A percentile compares a stretch with the other conserved stretches of the same genome.
phyloP scores from a whole-genome alignment of 2,329 filamentous ascomycete genomes.

The Trichoderma hamatum region DNA sequence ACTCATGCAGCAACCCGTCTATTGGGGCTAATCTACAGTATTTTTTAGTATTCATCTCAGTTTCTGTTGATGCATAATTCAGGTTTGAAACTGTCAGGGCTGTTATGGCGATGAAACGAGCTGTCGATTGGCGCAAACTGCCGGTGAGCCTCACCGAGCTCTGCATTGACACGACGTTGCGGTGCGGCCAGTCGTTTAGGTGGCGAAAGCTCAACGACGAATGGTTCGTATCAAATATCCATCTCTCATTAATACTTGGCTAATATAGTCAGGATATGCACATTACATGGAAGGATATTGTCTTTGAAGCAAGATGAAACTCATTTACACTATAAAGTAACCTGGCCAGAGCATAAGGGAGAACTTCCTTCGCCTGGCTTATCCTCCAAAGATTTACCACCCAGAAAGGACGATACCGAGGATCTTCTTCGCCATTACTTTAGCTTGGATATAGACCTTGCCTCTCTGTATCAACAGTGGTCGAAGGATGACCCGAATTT shows the following conservation, averaged over 20 bases:
- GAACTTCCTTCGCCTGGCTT: slow-evolving; percentile 28
- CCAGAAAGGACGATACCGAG: slow-evolving; percentile 67
- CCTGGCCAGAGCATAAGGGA: slow-evolving; percentile 51
- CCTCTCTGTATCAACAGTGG: slow-evolving; percentile 82
- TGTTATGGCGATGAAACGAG: slow-evolving; percentile 48
- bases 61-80: not conserved
- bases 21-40: not conserved
- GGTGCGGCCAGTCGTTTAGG: slow-evolving; percentile 95
- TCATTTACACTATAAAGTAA: slow-evolving; percentile 78
- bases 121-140: slow-evolving; percentile 84
- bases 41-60: not conserved
- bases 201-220: slow-evolving; percentile 86
- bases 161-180: slow-evolving; percentile 90
- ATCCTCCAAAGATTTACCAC: slow-evolving; percentile 5
- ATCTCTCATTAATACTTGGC: not conserved
- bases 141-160: slow-evolving; percentile 82
- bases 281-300: slow-evolving; percentile 81
- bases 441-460: slow-evolving; percentile 78
- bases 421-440: slow-evolving; percentile 81
- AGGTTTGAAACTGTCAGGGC: not conserved
- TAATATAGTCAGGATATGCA: slow-evolving; percentile 65
- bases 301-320: slow-evolving; percentile 80
- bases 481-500: slow-evolving; percentile 85
- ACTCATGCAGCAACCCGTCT: not conserved
- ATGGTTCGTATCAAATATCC: slow-evolving; percentile 61